Evolutionary conservation across 1,139 yeast species (phyloP).

Genomic region (Suhomyces maxii): DNA sequence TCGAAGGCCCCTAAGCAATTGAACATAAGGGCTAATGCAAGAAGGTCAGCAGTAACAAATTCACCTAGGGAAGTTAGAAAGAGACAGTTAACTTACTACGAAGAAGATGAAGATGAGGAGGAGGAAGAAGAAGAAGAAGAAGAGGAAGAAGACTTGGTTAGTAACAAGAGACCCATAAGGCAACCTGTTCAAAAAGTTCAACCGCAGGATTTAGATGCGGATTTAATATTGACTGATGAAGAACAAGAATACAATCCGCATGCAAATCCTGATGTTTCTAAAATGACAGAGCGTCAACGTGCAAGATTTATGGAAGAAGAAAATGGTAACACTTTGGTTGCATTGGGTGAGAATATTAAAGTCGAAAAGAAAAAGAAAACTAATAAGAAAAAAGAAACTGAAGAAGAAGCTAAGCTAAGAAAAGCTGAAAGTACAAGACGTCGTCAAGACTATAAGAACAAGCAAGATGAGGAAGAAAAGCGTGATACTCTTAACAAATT

Average conservation of each 20-base stretch:
- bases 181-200: conserved; percentile 11
- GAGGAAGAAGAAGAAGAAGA: conserved; percentile 23
- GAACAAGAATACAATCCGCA: conserved; percentile 44
- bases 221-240: conserved; percentile 44
- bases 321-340: conserved; percentile 19
- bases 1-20: conserved; percentile 10
- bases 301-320: conserved; percentile 44
- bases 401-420: conserved; percentile 77
- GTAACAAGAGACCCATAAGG: conserved; percentile 12
- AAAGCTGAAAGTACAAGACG: conserved; percentile 89
- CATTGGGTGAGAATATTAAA: conserved; percentile 25
- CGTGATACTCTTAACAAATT: conserved; percentile 85
- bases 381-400: conserved; percentile 60
- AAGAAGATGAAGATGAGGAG: conserved; percentile 34
- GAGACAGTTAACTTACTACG: conserved; percentile 35
- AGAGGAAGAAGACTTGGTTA: conserved; percentile 12
- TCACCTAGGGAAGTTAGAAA: conserved; percentile 28
- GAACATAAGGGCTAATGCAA: conserved; percentile 17
- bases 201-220: conserved; percentile 34
- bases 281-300: conserved; percentile 65
- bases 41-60: conserved; percentile 8
- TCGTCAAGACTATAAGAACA: conserved; percentile 80
- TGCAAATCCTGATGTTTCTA: conserved; percentile 47
- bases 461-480: conserved; percentile 87
- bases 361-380: conserved; percentile 24